Conservation (phyloP, 768 basidiomycete species). For the Lentinula boryana region DNA sequence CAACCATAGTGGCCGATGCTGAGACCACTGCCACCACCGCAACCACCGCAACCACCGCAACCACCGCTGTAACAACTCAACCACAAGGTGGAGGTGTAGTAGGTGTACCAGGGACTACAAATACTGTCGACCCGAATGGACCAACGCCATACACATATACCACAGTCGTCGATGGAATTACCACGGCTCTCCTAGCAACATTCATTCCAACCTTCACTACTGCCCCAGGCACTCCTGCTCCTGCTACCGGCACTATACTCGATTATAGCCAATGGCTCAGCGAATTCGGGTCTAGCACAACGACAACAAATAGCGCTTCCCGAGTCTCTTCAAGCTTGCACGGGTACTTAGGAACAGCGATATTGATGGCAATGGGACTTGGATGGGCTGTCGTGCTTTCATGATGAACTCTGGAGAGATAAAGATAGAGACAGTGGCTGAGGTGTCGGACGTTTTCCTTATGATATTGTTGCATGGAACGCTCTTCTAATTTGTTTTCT, state of each 20-base stretch:
- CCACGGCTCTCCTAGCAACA: neutral
- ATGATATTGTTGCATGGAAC: neutral
- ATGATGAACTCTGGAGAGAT: neutral
- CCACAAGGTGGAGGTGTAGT: conserved; percentile 3
- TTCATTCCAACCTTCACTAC: conserved; percentile 6
- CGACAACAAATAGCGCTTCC: neutral
- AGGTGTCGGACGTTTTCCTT: neutral
- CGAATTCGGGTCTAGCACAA: neutral
- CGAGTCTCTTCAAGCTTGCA: neutral
- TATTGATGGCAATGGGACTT: neutral
- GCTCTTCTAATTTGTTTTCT: neutral
- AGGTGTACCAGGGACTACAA: neutral
- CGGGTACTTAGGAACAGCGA: neutral
- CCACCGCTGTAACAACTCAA: neutral
- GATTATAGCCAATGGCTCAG: conserved; percentile 5
- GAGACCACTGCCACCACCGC: neutral
- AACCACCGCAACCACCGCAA: neutral
- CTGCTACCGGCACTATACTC: conserved; percentile 5
- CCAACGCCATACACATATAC: conserved; percentile 9
- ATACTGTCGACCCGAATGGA: neutral
- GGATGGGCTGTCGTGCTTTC: neutral
- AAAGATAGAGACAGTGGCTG: neutral
- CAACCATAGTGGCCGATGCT: neutral
- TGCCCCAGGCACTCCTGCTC: neutral
- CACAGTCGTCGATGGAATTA: conserved; percentile 2